Evolutionary conservation across 306 rosid genomes (phyloP).

Genomic region (Rubus parviflorus): DNA sequence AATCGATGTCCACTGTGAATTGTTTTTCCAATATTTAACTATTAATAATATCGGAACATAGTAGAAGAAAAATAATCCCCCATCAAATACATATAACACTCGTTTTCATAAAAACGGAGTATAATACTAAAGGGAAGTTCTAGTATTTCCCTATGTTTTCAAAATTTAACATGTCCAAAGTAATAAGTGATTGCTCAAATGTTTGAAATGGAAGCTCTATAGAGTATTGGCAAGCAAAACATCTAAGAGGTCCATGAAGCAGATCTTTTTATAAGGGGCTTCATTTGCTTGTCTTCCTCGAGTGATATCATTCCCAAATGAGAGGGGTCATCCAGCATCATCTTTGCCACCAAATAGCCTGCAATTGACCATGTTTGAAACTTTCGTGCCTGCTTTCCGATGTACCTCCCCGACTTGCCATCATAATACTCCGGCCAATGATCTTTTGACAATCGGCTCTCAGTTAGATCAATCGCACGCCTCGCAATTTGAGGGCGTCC

Average conservation of each 20-base stretch:
- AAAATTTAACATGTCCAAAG: not conserved
- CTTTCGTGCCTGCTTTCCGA: slow-evolving; percentile 37
- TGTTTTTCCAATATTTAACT: no score
- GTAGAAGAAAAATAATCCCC: no score
- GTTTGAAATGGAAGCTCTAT: not conserved
- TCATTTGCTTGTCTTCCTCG: slow-evolving; percentile 34
- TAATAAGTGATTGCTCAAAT: not conserved
- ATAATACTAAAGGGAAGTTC: not conserved
- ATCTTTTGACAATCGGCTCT: slow-evolving; percentile 36
- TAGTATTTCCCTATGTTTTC: not conserved
- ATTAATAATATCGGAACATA: no score
- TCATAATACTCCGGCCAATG: slow-evolving; percentile 45
- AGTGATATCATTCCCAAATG: slow-evolving; percentile 40
- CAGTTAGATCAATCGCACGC: slow-evolving; percentile 36
- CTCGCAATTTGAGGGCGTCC: slow-evolving; percentile 40
- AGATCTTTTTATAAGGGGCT: slow-evolving; percentile 30
- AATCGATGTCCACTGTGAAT: no score
- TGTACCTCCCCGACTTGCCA: slow-evolving; percentile 33
- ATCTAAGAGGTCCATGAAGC: slow-evolving; percentile 33
- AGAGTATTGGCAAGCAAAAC: not conserved
- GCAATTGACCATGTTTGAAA: slow-evolving; percentile 40
- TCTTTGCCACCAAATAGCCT: slow-evolving; percentile 44
- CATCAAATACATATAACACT: no score
- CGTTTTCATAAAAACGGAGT: no score
- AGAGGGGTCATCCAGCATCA: slow-evolving; percentile 45